phyloP scores from a whole-genome alignment of 306 rosid species.

The Medicago arabica region DNA sequence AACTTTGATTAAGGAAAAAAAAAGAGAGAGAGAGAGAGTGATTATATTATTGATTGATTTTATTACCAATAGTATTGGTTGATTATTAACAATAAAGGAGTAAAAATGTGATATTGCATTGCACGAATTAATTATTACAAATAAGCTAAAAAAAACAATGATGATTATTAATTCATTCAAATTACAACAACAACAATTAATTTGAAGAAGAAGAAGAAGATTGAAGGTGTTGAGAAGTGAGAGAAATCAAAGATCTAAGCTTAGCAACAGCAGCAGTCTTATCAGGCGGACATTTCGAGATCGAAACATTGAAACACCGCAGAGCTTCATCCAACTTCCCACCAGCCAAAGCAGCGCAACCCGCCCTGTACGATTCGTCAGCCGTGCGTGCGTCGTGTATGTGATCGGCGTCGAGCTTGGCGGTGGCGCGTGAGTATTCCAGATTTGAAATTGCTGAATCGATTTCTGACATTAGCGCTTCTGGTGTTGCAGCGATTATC shows the following conservation, averaged over 20 bases:
- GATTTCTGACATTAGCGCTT: conserved; percentile 78
- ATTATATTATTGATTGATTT: too few relatives aligned
- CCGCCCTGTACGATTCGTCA: conserved; percentile 81
- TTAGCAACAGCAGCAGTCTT: conserved; percentile 67
- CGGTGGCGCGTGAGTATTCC: conserved; percentile 71
- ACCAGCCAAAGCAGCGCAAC: conserved; percentile 80
- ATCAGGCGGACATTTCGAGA: conserved; percentile 77
- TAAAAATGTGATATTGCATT: too few relatives aligned
- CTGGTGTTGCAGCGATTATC: conserved; percentile 73
- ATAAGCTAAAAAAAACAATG: background rate
- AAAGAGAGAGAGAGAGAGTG: too few relatives aligned
- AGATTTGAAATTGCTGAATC: conserved; percentile 78
- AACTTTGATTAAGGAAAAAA: too few relatives aligned
- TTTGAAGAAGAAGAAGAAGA: background rate
- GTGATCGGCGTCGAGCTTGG: conserved; percentile 42
- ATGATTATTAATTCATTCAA: background rate
- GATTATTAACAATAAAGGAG: too few relatives aligned
- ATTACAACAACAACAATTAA: background rate
- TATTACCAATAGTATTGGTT: too few relatives aligned
- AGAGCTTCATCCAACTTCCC: conserved; percentile 83
- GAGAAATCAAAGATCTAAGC: conserved; percentile 74
- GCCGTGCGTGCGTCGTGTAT: conserved; percentile 67
- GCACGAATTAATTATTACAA: background rate
- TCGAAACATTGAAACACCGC: conserved; percentile 61
- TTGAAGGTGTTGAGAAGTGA: conserved; percentile 75